A percentile compares a stretch with the other conserved stretches of the same genome.
phyloP scores from a whole-genome alignment of 805 yeast species.

The Kodamaea kaohsiungensis region DNA sequence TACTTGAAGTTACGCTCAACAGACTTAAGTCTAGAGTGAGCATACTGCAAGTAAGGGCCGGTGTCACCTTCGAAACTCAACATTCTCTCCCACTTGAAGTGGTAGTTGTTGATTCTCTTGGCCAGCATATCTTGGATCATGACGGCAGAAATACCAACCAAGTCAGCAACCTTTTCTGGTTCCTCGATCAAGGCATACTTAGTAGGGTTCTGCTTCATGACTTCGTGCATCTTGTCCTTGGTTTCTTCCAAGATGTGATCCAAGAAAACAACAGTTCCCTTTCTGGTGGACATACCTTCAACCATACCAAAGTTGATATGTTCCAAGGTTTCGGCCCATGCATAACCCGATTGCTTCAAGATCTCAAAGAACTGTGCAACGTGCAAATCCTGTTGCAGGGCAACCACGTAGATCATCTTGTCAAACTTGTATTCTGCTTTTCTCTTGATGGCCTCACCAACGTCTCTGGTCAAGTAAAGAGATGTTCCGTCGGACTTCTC shows the following conservation, averaged over 20 bases:
- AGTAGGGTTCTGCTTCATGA: constrained; percentile 87
- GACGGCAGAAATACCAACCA: constrained; percentile 94
- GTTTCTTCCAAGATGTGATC: constrained; percentile 93
- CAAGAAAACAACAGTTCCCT: constrained; percentile 97
- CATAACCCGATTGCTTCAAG: constrained; percentile 83
- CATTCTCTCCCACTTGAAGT: constrained; percentile 98
- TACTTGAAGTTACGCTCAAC: constrained; percentile 90
- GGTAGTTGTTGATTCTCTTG: constrained; percentile 93
- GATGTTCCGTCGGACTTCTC: constrained; percentile 96
- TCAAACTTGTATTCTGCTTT: constrained; percentile 81
- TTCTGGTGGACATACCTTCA: constrained; percentile 96
- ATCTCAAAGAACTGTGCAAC: constrained; percentile 92
- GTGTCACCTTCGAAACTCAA: constrained; percentile 98
- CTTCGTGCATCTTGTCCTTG: constrained; percentile 91
- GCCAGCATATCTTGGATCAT: constrained; percentile 99
- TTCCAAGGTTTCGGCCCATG: constrained; percentile 78
- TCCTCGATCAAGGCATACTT: constrained; percentile 91
- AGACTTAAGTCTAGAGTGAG: constrained; percentile 94
- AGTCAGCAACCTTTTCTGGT: constrained; percentile 93
- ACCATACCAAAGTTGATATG: constrained; percentile 98
- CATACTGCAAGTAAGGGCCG: constrained; percentile 97
- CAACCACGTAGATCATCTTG: constrained; percentile 94
- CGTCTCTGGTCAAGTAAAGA: constrained; percentile 90
- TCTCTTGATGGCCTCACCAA: constrained; percentile 95
- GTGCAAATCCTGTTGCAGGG: constrained; percentile 95